Percentiles rank a stretch among this genome's conserved stretches.
These are phyloP conservation scores for Boletellus deceptivus DNA, from an alignment of 1,284 basidiomycete species.

Conservation along the genomic window DNA sequence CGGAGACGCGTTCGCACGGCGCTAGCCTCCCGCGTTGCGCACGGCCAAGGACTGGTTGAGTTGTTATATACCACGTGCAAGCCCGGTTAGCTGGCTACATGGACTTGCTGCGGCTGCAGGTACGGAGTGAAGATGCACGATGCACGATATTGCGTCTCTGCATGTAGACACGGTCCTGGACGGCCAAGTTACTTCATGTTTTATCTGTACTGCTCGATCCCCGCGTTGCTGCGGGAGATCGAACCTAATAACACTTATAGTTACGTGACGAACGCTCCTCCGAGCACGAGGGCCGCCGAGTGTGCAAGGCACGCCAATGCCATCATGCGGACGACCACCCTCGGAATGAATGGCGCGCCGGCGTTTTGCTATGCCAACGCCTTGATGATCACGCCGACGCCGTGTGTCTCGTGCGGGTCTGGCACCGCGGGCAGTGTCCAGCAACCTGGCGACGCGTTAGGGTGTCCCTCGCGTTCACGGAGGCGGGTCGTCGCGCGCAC, in stretches of 20 bases:
- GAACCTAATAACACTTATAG: background rate
- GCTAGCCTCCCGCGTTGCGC: background rate
- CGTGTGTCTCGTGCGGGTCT: constrained; percentile 15
- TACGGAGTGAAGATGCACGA: no score
- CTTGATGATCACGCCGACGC: constrained; percentile 18
- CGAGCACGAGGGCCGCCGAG: constrained; percentile 5
- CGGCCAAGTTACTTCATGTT: background rate
- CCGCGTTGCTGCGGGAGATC: no score
- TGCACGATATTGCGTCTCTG: no score
- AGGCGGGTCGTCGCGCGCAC: no score
- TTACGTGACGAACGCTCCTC: background rate
- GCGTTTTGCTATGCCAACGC: constrained; percentile 17
- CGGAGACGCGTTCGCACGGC: constrained; percentile 9
- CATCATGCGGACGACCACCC: constrained; percentile 1
- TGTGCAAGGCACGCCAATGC: constrained; percentile 6
- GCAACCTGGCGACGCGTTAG: no score
- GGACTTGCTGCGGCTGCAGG: constrained; percentile 13
- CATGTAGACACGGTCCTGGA: background rate
- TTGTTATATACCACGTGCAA: constrained; percentile 19
- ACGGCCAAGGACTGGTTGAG: background rate
- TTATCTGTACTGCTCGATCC: constrained; percentile 3
- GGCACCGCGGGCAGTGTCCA: background rate
- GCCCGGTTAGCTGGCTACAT: constrained; percentile 33
- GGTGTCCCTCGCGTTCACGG: no score
- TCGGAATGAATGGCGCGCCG: constrained; percentile 8